Percentiles rank a stretch among this genome's conserved stretches.
phyloP scores from a whole-genome alignment of 1,284 basidiomycete genomes.

The Puccinia triticina region DNA sequence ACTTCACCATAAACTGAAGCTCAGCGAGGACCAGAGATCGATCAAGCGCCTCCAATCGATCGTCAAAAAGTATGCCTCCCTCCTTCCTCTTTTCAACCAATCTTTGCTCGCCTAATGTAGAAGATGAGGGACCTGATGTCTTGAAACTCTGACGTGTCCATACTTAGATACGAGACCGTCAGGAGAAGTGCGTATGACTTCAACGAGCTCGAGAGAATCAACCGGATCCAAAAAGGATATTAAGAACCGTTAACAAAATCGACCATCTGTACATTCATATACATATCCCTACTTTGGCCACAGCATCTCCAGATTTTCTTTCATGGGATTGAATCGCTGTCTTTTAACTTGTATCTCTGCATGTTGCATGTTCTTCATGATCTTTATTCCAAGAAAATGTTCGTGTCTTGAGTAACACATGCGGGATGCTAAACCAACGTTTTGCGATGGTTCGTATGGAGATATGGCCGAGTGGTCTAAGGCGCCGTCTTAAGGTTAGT shows the following conservation, averaged over 20 bases:
- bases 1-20: constrained; percentile 43
- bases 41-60: constrained; percentile 24
- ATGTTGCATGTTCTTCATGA: neutral
- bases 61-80: constrained; percentile 42
- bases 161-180: constrained; percentile 46
- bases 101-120: neutral
- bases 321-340: neutral
- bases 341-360: neutral
- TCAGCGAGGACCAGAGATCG: constrained; percentile 15
- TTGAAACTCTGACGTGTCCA: neutral
- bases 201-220: constrained; percentile 26
- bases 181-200: constrained; percentile 28
- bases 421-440: too few species aligned
- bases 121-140: neutral
- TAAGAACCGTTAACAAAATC: neutral
- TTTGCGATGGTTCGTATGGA: too few species aligned
- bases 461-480: neutral
- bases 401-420: too few species aligned
- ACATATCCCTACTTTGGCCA: neutral
- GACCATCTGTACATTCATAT: neutral
- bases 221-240: constrained; percentile 34
- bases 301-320: neutral
- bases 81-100: neutral
- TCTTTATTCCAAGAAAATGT: too few species aligned
- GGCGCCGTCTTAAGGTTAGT: constrained; percentile 2